Evolutionary conservation across 345 rosid species (phyloP), one percentile per base, ranked within the genome.

Genomic region (Kandelia obovata): DNA sequence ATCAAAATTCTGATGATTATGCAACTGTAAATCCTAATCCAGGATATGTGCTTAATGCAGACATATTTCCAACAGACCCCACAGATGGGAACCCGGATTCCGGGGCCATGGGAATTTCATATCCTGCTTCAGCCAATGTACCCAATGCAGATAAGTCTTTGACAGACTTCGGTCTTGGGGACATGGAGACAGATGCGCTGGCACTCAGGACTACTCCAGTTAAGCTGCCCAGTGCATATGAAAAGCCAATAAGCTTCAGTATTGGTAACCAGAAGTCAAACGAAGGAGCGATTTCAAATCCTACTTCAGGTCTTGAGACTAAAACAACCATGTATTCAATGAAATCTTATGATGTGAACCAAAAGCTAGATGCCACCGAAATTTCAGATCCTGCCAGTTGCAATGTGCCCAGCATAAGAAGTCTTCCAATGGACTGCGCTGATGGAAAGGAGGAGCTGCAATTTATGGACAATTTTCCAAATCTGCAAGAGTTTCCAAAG

Each of bases 121-220:
- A 49, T 31, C 35, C 68, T 65, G 21, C 35, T 43, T 15, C 67
- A 53, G 16, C 13, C 27, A 64, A 62, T 62, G 25, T 32, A 71
- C 27, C 47, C 47, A 10, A 11, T 39, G 47, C 47, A 10, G 47
- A 2, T 39, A 10, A 11, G 47, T 11, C 16, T 39, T 39, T 11
- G 47, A 11, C 47, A 39, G 47, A 39, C 16, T 39, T 39, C 47
- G 47, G 16, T 43, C 49, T 11, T 3, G 1, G 49, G 49, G 49
- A 11, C 49, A 43, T 13, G 49, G 5, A 15, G 16, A 13, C 17
- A 43, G 49, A 43, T 43, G 49, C 2, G 37, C 37, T 11, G 17
- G 17, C 16, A 13, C 49, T 15, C 16, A 0, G 49, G 49, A 43
- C 5, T 43, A 43, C 49, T 43, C 49, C 49, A 43, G 49, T 43